Evolutionary conservation across 2,329 filamentous ascomycete species (phyloP).

Genomic region (Alternaria sp.): DNA sequence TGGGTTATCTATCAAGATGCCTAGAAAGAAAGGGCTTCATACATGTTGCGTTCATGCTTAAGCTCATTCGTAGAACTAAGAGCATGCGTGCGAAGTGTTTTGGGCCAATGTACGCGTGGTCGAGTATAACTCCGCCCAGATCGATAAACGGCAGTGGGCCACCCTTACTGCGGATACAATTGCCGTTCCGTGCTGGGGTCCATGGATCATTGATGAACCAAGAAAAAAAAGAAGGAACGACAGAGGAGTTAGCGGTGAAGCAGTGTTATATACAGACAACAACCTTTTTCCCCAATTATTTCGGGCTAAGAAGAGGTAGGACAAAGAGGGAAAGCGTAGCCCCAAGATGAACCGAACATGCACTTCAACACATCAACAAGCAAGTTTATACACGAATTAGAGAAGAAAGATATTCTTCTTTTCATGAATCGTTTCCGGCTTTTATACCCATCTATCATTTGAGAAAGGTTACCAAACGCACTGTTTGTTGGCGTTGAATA

Average conservation of each 20-base stretch:
- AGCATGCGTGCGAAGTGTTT: neutral
- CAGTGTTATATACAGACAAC: neutral
- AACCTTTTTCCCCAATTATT: too few species aligned
- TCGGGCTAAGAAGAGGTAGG: too few species aligned
- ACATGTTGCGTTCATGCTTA: neutral
- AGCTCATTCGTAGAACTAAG: neutral
- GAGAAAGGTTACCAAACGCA: conserved; percentile 6
- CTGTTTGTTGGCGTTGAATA: neutral
- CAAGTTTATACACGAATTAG: neutral
- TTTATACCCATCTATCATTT: neutral
- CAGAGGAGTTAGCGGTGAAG: neutral
- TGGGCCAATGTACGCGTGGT: neutral
- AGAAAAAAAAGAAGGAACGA: neutral
- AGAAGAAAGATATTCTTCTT: neutral
- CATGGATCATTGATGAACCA: neutral
- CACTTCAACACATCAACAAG: neutral
- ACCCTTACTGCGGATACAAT: too few species aligned
- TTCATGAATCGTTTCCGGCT: neutral
- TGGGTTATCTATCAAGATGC: too few species aligned
- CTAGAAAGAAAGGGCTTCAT: too few species aligned
- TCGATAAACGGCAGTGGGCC: too few species aligned
- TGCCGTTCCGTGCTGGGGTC: too few species aligned
- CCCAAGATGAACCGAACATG: too few species aligned
- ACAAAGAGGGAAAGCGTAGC: too few species aligned
- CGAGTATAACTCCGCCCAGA: too few species aligned